phyloP scores from a whole-genome alignment of 768 basidiomycete genomes.

The Auricularia auricula-judae region DNA sequence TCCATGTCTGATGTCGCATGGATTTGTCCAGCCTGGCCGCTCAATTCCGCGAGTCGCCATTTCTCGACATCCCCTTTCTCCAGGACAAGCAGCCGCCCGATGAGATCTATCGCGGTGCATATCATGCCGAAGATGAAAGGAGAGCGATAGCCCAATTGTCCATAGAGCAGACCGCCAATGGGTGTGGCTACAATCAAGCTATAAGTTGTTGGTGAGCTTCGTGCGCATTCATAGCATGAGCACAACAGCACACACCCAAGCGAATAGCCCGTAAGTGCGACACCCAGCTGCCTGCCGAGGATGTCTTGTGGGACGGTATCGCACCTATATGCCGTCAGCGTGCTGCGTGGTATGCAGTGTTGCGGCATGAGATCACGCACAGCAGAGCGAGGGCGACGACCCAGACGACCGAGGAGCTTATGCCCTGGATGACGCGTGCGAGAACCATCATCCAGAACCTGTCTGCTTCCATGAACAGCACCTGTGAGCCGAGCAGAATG shows the following conservation, averaged over 20 bases:
- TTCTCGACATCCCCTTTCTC: constrained; percentile 37
- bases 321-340: constrained; percentile 26
- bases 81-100: constrained; percentile 44
- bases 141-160: constrained; percentile 47
- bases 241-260: constrained; percentile 30
- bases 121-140: constrained; percentile 46
- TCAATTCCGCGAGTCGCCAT: neutral
- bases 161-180: constrained; percentile 43
- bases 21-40: neutral
- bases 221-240: neutral
- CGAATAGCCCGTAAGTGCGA: constrained; percentile 48
- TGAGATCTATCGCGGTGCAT: constrained; percentile 36
- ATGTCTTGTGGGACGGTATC: constrained; percentile 40
- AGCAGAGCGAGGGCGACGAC: constrained; percentile 49
- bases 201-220: neutral
- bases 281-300: constrained; percentile 50
- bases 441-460: constrained; percentile 45
- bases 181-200: constrained; percentile 45
- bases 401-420: constrained; percentile 53
- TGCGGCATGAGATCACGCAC: constrained; percentile 20
- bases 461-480: constrained; percentile 54
- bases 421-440: constrained; percentile 48
- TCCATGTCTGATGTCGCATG: neutral
- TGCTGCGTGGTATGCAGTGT: neutral
- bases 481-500: constrained; percentile 31